A percentile compares a stretch with the other conserved stretches of the same genome.
Evolutionary conservation across 306 rosid genomes (phyloP).

Genomic region (Psophocarpus tetragonolobus): DNA sequence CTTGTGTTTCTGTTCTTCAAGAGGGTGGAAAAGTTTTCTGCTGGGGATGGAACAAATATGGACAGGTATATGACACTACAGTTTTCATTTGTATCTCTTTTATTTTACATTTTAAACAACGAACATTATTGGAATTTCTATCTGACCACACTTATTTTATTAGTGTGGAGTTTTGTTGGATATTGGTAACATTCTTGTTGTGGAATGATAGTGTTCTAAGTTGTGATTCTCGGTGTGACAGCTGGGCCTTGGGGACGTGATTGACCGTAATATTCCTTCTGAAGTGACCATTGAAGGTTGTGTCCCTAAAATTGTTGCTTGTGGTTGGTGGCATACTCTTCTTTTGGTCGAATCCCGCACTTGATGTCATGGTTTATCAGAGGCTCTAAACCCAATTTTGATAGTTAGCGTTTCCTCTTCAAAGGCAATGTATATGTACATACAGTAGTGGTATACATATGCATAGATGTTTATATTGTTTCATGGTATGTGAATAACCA

Average conservation of each 20-base stretch:
- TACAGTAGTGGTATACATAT: slow-evolving; percentile 44
- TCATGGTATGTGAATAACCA: slow-evolving; percentile 44
- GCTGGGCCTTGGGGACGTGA: slow-evolving; percentile 93
- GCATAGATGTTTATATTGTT: slow-evolving; percentile 47
- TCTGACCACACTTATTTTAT: background rate
- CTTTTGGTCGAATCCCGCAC: slow-evolving; percentile 75
- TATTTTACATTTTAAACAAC: background rate
- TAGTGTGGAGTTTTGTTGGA: background rate
- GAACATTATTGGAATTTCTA: slow-evolving; percentile 3
- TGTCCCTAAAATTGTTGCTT: slow-evolving; percentile 67
- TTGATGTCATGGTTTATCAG: slow-evolving; percentile 40
- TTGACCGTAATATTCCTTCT: slow-evolving; percentile 86
- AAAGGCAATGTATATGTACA: slow-evolving; percentile 53
- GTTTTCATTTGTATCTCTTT: slow-evolving; percentile 4
- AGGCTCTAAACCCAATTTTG: slow-evolving; percentile 71
- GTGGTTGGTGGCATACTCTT: slow-evolving; percentile 99
- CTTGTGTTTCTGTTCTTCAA: slow-evolving; percentile 41
- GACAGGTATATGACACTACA: slow-evolving; percentile 62
- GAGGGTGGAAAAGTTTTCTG: slow-evolving; percentile 78
- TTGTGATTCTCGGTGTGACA: slow-evolving; percentile 42
- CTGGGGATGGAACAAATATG: slow-evolving; percentile 99
- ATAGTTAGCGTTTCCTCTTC: slow-evolving; percentile 57
- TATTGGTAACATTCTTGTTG: slow-evolving; percentile 3
- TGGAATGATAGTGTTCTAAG: slow-evolving; percentile 21
- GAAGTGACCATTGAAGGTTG: slow-evolving; percentile 69